Base-by-base conservation (phyloP, 306 rosid genomes). In the Citrullus amarus region DNA sequence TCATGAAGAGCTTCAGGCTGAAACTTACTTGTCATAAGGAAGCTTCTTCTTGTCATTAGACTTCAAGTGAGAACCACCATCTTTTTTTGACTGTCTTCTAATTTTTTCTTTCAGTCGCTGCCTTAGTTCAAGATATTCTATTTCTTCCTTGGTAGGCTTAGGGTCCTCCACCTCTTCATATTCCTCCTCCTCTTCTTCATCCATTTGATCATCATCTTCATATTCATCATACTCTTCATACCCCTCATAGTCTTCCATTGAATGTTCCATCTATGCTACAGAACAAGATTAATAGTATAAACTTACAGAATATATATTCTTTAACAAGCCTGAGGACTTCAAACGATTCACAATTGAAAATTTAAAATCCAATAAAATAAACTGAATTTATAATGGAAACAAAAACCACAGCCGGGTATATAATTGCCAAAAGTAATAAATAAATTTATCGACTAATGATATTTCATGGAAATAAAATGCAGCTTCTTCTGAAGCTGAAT, bases 1-100 rank as follows among this genome's bases (percentile, higher is more conserved):
- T 50, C 36, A 60, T 43, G 80, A 60, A 60, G 5, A 18, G 60
- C 53, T 8, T 11, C 56, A 17, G 11, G 11, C 30, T 74, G 63
- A 36, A 18, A 91, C 96, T 89, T 83, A 93, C 98, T 90, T 89
- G 79, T 93, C 94, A 60, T 82, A 80, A 7, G 91, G 94, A 80
- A 85, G 88, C 80, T 85, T 86, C 86, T 77, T 87, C 79, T 78
- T 85, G 41, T 80, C 84, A 69, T 70, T 81, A 6, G 87, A 83
- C 34, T 86, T 80, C 36, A 82, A 74, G 75, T 10, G 84, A 69
- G 84, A 59, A 78, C 84, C 79, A 3, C 60, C 86, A 67, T 89
- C 92, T 84, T 78, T 87, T 84, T 88, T 88, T 84, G 84, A 69
- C 83, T 89, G 80, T 84, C 79, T 89, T 82, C 93, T 86, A 20